These are phyloP conservation scores for Psilocybe subaeruginosa DNA, from an alignment of 768 basidiomycete genomes.

Conservation along the genomic window DNA sequence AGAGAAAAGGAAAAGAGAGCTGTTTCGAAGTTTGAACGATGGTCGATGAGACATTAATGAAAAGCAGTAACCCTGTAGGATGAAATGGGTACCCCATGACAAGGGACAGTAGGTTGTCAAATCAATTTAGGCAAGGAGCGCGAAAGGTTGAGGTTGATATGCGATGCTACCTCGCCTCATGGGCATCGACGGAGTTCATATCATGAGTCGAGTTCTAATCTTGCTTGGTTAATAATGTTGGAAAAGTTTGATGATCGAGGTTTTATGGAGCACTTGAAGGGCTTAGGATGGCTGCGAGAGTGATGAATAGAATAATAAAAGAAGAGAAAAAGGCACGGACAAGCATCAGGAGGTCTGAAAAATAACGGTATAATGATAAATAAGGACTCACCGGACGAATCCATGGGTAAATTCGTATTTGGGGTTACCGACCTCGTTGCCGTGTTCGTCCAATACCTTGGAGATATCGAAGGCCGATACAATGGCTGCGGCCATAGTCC, in stretches of 20 bases:
- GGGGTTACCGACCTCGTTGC: slow-evolving; percentile 38
- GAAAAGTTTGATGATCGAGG: slow-evolving; percentile 40
- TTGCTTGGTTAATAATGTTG: slow-evolving; percentile 32
- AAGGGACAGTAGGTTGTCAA: too few species aligned
- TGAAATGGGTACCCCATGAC: too few species aligned
- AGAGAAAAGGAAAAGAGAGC: background rate
- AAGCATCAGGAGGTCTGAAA: background rate
- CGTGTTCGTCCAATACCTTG: slow-evolving; percentile 42
- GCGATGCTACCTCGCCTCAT: background rate
- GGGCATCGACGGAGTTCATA: background rate
- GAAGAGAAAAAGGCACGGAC: background rate
- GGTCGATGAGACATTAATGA: too few species aligned
- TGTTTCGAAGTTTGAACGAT: background rate
- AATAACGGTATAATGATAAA: background rate
- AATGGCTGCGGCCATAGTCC: slow-evolving; percentile 46
- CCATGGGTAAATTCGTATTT: slow-evolving; percentile 40
- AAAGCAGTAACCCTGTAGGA: too few species aligned
- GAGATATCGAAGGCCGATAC: slow-evolving; percentile 48
- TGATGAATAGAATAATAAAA: background rate
- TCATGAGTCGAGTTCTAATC: slow-evolving; percentile 18
- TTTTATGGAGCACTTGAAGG: slow-evolving; percentile 48
- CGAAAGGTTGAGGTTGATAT: background rate
- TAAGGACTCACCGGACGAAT: slow-evolving; percentile 46
- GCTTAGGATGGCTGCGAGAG: slow-evolving; percentile 49
- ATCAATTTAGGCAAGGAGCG: background rate